Evolutionary conservation across 805 yeast genomes (phyloP).

Genomic region (Cyberlindnera lachancei): DNA sequence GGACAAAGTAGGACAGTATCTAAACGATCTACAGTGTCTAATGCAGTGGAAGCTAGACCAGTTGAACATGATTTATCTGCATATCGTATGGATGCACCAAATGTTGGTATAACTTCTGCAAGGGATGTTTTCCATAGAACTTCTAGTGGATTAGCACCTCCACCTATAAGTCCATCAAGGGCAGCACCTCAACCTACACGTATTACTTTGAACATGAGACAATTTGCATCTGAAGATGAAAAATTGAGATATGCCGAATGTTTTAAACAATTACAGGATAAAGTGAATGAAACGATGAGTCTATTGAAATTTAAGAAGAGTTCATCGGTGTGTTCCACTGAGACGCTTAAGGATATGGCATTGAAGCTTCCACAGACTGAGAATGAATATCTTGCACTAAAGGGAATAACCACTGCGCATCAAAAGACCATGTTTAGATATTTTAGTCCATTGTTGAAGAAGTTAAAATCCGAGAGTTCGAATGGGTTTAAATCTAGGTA

Average conservation of each 20-base stretch:
- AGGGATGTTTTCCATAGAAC: conserved; percentile 18
- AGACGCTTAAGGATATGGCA: conserved; percentile 48
- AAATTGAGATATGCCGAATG: conserved; percentile 12
- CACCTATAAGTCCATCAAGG: conserved; percentile 6
- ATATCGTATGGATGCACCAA: conserved; percentile 18
- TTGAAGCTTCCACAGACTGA: conserved; percentile 43
- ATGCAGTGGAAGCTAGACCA: neutral
- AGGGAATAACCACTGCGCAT: conserved; percentile 18
- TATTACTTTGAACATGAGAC: conserved; percentile 15
- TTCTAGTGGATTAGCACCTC: conserved; percentile 12
- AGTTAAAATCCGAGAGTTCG: conserved; percentile 10
- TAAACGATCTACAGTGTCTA: neutral
- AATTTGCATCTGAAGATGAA: conserved; percentile 18
- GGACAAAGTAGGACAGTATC: no score
- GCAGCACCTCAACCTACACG: conserved; percentile 13
- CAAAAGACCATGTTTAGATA: conserved; percentile 27
- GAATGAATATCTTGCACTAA: conserved; percentile 36
- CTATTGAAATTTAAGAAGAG: conserved; percentile 30
- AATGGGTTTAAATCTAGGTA: conserved; percentile 13
- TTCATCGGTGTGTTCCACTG: conserved; percentile 29
- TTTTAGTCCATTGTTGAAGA: conserved; percentile 31
- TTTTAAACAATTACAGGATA: conserved; percentile 27
- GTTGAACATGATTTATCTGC: conserved; percentile 9
- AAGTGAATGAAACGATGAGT: conserved; percentile 36
- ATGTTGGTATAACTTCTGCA: conserved; percentile 20